Conservation (phyloP, 2,329 filamentous ascomycete genomes). For the Teratosphaeria pseudoeucalypti region DNA sequence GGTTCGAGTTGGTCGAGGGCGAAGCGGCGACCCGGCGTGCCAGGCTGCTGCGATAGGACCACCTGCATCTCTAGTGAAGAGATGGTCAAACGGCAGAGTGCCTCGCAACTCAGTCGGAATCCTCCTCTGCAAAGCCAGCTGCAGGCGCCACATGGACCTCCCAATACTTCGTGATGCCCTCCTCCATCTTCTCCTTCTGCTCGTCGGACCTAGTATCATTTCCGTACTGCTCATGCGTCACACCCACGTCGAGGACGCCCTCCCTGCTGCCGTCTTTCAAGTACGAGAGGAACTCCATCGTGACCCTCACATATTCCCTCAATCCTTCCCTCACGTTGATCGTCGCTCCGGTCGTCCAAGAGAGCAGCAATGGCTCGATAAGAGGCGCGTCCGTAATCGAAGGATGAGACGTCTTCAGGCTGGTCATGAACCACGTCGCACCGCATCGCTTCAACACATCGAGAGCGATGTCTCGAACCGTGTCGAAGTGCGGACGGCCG, state of each 20-base stretch:
- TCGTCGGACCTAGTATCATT: slow-evolving; percentile 20
- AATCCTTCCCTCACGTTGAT: slow-evolving; percentile 48
- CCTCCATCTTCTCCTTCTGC: slow-evolving; percentile 13
- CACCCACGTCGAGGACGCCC: slow-evolving; percentile 42
- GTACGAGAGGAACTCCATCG: slow-evolving; percentile 48
- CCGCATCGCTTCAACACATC: slow-evolving; percentile 32
- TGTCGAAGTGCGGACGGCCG: slow-evolving; percentile 54
- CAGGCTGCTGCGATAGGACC: neutral
- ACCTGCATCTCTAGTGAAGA: neutral
- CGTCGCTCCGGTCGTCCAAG: slow-evolving; percentile 51
- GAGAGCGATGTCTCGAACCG: slow-evolving; percentile 47
- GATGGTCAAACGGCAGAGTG: neutral
- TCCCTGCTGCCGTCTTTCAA: slow-evolving; percentile 31
- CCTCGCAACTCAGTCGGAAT: neutral
- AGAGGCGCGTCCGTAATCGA: slow-evolving; percentile 57
- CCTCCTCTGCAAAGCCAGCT: neutral
- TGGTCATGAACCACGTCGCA: slow-evolving; percentile 37
- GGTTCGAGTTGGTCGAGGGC: too few relatives aligned
- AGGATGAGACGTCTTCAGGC: slow-evolving; percentile 42
- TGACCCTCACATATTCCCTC: slow-evolving; percentile 49
- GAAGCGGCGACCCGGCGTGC: too few relatives aligned
- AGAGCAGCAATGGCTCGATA: slow-evolving; percentile 50
- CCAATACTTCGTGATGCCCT: slow-evolving; percentile 28
- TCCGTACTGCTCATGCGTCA: slow-evolving; percentile 31
- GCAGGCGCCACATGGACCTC: slow-evolving; percentile 33